Base-by-base conservation (phyloP, 768 basidiomycete genomes). In the Lentinus brumalis region DNA sequence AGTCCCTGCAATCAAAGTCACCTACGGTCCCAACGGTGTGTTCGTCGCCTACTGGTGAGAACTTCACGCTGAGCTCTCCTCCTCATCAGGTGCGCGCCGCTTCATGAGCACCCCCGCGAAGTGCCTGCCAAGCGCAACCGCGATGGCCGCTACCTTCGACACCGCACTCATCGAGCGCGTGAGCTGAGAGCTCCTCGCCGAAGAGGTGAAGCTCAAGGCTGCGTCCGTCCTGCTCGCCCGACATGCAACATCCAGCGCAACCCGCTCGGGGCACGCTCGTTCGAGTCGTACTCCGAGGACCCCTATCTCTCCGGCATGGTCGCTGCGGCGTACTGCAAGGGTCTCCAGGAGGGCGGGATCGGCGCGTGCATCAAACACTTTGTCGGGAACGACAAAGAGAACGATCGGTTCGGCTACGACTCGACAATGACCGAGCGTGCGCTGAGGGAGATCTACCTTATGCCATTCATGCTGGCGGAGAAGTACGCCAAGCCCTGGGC, bases 181-280 rank as follows among this genome's bases (percentile, higher is more conserved):
- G n/a, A 91, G 87, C 2, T 68, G 78, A 42, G 84, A 85, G 67
- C 77, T 92, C 16, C 79, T 92, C 18, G 90, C 89, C 1, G 73
- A 77, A 12, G 91, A 92, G 71, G 86, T 88, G 4, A 92, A 88
- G 73, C 77, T 89, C 50, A 79, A 84, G 49, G 82, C 86, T 2
- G 86, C 88, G 10, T 86, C 87, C 14, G 73, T 91, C 2, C 76
- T 91, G 32, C 82, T 93, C n/a, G 21, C 0, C 92, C 92, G 0
- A 94, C 92, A 0, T 89, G 88, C 70, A 94, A 94, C 70, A 92
- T 91, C 52, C 92, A 92, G 73, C 83, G 92, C 35, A 88, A 79
- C 66, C 89, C 89, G 26, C 81, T 90, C 9, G 89, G 89, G n/a
- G 89, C 89, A 31, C 78, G 65, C 18, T 66, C 71, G 60, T 90